Conservation (phyloP, 805 yeast species). For the Myxozyma udenii region DNA sequence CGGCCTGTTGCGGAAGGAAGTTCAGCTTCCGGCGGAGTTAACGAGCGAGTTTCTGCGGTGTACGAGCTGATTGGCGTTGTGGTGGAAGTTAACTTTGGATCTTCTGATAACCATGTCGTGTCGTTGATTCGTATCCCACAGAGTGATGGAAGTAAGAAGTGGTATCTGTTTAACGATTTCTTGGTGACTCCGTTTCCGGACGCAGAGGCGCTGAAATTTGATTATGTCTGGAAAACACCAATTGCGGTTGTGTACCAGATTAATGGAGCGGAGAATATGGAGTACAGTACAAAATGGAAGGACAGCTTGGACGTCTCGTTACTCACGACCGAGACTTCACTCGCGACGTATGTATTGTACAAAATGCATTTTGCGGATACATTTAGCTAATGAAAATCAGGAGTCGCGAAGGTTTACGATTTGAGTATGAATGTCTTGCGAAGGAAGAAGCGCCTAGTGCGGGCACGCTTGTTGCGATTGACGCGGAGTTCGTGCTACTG, state of each 20-base stretch:
- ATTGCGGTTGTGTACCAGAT: conserved; percentile 65
- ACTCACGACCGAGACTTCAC: conserved; percentile 58
- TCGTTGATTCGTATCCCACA: conserved; percentile 34
- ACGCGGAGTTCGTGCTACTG: conserved; percentile 90
- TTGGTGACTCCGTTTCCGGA: conserved; percentile 72
- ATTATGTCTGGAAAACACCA: conserved; percentile 81
- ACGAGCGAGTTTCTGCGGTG: conserved; percentile 2
- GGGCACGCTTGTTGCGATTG: conserved; percentile 84
- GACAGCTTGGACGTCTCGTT: conserved; percentile 57
- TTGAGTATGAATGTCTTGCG: conserved; percentile 68
- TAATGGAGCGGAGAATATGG: conserved; percentile 31
- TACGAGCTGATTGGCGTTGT: conserved; percentile 40
- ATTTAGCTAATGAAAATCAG: conserved; percentile 46
- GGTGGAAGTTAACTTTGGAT: conserved; percentile 36
- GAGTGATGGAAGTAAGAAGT: conserved; percentile 37
- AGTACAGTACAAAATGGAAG: conserved; percentile 51
- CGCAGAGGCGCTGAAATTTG: conserved; percentile 71
- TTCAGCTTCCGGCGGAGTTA: background rate
- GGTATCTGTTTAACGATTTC: conserved; percentile 92
- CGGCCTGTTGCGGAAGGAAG: conserved; percentile 4
- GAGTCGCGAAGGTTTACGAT: conserved; percentile 51
- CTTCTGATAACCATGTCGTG: conserved; percentile 39
- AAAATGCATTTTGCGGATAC: background rate
- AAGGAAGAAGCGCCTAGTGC: conserved; percentile 65
- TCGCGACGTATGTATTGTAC: conserved; percentile 3